phyloP scores from a whole-genome alignment of 2,329 filamentous ascomycete species.

The Boeremia exigua region DNA sequence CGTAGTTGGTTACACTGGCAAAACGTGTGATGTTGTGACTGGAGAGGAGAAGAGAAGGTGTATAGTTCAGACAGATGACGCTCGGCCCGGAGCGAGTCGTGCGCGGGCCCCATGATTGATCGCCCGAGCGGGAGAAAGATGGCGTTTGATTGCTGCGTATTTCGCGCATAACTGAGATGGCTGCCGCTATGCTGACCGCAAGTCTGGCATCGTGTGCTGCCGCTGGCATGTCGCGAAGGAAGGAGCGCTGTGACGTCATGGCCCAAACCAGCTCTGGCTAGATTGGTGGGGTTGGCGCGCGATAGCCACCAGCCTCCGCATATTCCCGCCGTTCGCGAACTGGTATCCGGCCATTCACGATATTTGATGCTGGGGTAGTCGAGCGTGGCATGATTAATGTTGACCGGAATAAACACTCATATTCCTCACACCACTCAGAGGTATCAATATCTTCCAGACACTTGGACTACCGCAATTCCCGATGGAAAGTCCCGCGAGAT shows the following conservation, averaged over 20 bases:
- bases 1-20: conserved; percentile 13
- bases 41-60: conserved; percentile 5
- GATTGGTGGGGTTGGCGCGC: not conserved
- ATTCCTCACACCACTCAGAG: no score
- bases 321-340: not conserved
- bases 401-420: no score
- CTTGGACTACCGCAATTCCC: no score
- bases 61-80: conserved; percentile 23
- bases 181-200: conserved; percentile 23
- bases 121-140: conserved; percentile 17
- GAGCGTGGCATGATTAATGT: not conserved
- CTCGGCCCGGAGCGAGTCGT: conserved; percentile 18
- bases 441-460: no score
- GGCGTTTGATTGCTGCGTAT: conserved; percentile 27
- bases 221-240: not conserved
- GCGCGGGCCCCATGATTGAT: conserved; percentile 21
- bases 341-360: not conserved
- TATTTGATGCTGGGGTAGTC: not conserved
- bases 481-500: no score
- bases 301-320: conserved; percentile 6
- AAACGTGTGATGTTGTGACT: conserved; percentile 16
- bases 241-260: conserved; percentile 1
- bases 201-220: conserved; percentile 17
- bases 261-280: not conserved
- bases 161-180: conserved; percentile 20